Conservation (phyloP, 2,329 filamentous ascomycete species). For the Zymoseptoria passerinii region DNA sequence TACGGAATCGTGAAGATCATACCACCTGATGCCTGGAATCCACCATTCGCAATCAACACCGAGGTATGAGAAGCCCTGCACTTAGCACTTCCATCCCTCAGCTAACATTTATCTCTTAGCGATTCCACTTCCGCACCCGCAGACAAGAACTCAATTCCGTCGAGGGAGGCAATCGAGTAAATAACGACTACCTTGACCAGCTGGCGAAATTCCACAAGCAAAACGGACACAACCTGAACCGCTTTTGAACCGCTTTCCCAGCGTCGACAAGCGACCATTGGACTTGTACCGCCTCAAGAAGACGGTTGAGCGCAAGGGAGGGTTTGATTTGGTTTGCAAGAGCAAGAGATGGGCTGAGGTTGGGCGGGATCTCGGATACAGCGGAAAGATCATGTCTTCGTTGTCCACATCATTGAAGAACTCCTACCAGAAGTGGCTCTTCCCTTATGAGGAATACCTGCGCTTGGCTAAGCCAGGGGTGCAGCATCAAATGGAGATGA, state of each 20-base stretch:
- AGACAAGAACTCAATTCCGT: constrained; percentile 96
- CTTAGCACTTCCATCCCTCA: background rate
- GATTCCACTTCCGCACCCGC: constrained; percentile 92
- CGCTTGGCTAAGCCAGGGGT: constrained; percentile 85
- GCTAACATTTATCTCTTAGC: constrained; percentile 46
- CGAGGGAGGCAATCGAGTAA: constrained; percentile 93
- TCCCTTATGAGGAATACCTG: constrained; percentile 93
- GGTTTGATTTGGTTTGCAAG: constrained; percentile 95
- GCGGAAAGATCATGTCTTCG: constrained; percentile 99
- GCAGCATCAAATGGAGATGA: constrained; percentile 88
- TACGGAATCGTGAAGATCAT: constrained; percentile 95
- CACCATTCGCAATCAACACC: constrained; percentile 90
- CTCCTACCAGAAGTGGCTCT: constrained; percentile 93
- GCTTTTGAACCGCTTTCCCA: constrained; percentile 88
- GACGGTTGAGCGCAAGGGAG: constrained; percentile 86
- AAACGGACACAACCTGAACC: constrained; percentile 85
- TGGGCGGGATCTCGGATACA: constrained; percentile 90
- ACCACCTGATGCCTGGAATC: constrained; percentile 88
- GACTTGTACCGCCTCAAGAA: constrained; percentile 96
- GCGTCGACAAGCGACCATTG: constrained; percentile 93
- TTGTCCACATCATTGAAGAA: constrained; percentile 96
- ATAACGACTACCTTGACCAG: constrained; percentile 91
- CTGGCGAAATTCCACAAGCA: constrained; percentile 95
- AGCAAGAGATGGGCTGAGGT: constrained; percentile 99
- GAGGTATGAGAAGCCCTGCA: constrained; percentile 56